Conservation (phyloP, 2,329 filamentous ascomycete genomes). For the Zelopaecilomyces penicillatus region DNA sequence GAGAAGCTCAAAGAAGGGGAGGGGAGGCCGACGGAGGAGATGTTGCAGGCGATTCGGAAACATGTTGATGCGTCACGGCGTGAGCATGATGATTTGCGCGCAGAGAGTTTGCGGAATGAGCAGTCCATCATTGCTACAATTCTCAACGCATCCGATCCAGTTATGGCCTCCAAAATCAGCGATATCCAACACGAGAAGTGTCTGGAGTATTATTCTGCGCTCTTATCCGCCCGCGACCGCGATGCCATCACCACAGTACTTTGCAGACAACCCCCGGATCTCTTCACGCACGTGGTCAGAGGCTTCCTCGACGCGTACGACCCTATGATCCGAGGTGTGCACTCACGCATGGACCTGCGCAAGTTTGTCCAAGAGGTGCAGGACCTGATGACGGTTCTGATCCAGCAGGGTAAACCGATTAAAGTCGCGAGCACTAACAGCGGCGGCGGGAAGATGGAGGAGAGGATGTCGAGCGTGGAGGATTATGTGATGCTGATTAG, state of each 20-base stretch:
- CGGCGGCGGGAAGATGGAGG: constrained; percentile 16
- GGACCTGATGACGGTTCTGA: constrained; percentile 61
- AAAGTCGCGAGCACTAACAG: constrained; percentile 21
- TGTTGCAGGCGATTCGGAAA: constrained; percentile 51
- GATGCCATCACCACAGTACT: constrained; percentile 58
- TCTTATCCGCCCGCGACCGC: constrained; percentile 66
- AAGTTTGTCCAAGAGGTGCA: constrained; percentile 60
- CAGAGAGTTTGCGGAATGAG: constrained; percentile 39
- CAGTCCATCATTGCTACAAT: constrained; percentile 61
- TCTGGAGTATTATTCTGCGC: constrained; percentile 60
- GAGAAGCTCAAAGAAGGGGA: constrained; percentile 49
- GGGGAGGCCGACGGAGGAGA: constrained; percentile 44
- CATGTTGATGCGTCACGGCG: constrained; percentile 45
- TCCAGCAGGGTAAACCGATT: constrained; percentile 47
- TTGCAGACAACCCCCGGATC: constrained; percentile 61
- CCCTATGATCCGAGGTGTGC: constrained; percentile 63
- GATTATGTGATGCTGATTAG: constrained; percentile 62
- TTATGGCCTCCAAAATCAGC: constrained; percentile 38
- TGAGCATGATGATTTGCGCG: constrained; percentile 51
- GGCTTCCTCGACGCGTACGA: constrained; percentile 62
- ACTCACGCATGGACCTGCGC: constrained; percentile 62
- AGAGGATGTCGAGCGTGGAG: constrained; percentile 51
- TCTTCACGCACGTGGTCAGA: constrained; percentile 59
- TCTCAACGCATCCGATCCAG: constrained; percentile 44
- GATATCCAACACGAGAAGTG: constrained; percentile 55